These are phyloP conservation scores for Nothopassalora personata DNA, from an alignment of 2,329 filamentous ascomycete species.

Conservation along the genomic window DNA sequence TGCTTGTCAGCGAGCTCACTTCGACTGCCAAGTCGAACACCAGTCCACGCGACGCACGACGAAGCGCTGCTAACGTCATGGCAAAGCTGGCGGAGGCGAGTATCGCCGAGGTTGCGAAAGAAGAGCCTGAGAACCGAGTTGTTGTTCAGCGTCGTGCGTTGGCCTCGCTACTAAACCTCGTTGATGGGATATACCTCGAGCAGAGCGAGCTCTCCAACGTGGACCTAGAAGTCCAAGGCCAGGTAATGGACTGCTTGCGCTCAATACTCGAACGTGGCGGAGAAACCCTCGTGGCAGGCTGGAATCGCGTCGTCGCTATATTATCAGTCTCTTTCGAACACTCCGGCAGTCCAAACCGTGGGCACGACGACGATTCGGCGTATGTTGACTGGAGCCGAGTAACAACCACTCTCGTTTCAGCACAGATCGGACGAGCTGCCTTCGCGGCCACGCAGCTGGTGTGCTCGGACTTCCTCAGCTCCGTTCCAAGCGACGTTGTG, in stretches of 20 bases:
- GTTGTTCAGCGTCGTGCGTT: slow-evolving; percentile 29
- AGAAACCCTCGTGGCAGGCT: slow-evolving; percentile 74
- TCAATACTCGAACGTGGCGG: slow-evolving; percentile 80
- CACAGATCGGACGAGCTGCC: slow-evolving; percentile 73
- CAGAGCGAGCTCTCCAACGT: slow-evolving; percentile 24
- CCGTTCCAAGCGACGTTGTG: slow-evolving; percentile 63
- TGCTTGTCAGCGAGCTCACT: slow-evolving; percentile 55
- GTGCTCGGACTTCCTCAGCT: slow-evolving; percentile 85
- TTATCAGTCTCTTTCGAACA: slow-evolving; percentile 72
- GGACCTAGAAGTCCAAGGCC: slow-evolving; percentile 58
- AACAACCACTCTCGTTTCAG: slow-evolving; percentile 48
- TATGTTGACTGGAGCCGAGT: slow-evolving; percentile 28
- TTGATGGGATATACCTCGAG: slow-evolving; percentile 27
- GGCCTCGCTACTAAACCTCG: slow-evolving; percentile 45
- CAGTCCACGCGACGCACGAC: slow-evolving; percentile 41
- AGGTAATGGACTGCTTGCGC: slow-evolving; percentile 62
- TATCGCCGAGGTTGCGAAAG: slow-evolving; percentile 49
- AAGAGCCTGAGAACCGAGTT: slow-evolving; percentile 32
- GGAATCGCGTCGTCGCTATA: slow-evolving; percentile 79
- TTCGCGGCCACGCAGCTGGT: slow-evolving; percentile 89
- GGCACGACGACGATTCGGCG: slow-evolving; percentile 12
- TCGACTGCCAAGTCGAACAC: slow-evolving; percentile 39
- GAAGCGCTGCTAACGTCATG: slow-evolving; percentile 47
- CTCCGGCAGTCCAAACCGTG: slow-evolving; percentile 8
- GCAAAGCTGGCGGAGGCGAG: slow-evolving; percentile 46